Evolutionary conservation across 23 red algal species (phyloP), one percentile per base, ranked within the genome.

Genomic region (Gracilaria vermiculophylla): DNA sequence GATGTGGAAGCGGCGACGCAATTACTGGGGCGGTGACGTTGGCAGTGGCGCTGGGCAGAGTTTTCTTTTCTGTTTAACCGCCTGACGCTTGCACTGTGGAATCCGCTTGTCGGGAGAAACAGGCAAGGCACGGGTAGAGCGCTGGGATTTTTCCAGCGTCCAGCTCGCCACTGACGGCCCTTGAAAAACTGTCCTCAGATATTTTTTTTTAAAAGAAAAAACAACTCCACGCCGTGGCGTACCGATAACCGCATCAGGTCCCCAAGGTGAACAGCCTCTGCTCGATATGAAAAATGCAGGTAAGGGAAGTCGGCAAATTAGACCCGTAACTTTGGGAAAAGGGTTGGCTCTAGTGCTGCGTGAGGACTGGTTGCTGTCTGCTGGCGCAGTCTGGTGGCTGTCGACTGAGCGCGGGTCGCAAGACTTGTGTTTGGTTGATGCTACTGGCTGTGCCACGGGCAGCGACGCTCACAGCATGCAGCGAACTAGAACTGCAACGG

Each of bases 101-200:
- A 94, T 81, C 83, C 78, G 92, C 57, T 94, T 87, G 87, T 60
- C 83, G 78, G 92, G 92, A 87, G 92, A 94, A 76, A 94, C 64
- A 86, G 79, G 64, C 49, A 50, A 33, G 62, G 53, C 78, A 44
- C 82, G 70, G 39, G 73, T 70, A 89, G 65, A 88, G 82, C 81
- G 42, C 84, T 35, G 82, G 70, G 55, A 62, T 53, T 94, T 78
- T 54, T 83, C 58, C 72, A 72, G 58, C 70, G 84, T 79, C 76
- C 77, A 86, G 92, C 70, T 74, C 78, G 92, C 92, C 70, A 66
- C 52, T 83, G 82, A 69, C 70, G 72, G 64, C 62, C 81, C 92
- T 70, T 88, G 92, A 94, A 94, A 88, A 76, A 69, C 91, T 73
- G 78, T 77, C 48, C 43, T 20, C n/a, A 62, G 71, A 33, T 44